Conservation (phyloP, 768 basidiomycete genomes). For the Mycena filopes region DNA sequence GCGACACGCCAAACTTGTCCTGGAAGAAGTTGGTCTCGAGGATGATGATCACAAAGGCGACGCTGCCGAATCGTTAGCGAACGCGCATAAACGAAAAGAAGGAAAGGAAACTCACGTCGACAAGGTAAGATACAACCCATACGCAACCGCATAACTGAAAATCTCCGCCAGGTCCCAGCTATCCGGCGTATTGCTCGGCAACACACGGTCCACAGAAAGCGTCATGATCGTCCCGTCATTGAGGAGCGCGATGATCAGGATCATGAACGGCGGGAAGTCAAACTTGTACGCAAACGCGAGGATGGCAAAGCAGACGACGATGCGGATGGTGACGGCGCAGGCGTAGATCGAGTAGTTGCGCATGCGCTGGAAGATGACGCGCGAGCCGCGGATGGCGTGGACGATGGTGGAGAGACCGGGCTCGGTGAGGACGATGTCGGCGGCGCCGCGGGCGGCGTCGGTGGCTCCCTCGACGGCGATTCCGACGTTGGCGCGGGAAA, state of each 20-base stretch:
- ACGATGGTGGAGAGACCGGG: conserved; percentile 99
- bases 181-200: conserved; percentile 93
- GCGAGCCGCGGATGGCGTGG: conserved; percentile 97
- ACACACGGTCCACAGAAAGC: conserved; percentile 92
- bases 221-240: conserved; percentile 99
- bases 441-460: conserved; percentile 97
- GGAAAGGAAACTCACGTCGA: conserved; percentile 75
- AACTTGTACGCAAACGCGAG: conserved; percentile 96
- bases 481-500: conserved; percentile 99
- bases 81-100: conserved; percentile 23
- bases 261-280: conserved; percentile 99
- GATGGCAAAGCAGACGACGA: conserved; percentile 97
- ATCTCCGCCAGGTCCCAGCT: conserved; percentile 97
- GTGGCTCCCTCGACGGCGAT: conserved; percentile 99
- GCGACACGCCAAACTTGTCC: conserved; percentile 79
- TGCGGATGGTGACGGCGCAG: conserved; percentile 97
- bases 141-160: conserved; percentile 94
- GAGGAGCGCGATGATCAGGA: conserved; percentile 95
- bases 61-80: conserved; percentile 48
- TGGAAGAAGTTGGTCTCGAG: conserved; percentile 92
- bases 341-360: conserved; percentile 98
- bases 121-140: conserved; percentile 91
- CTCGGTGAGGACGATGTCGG: conserved; percentile 97
- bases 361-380: conserved; percentile 99
- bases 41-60: conserved; percentile 86